Evolutionary conservation across 129 eudicot genomes (phyloP), one percentile per base, ranked within the genome.

Genomic region (Flaveria linearis): DNA sequence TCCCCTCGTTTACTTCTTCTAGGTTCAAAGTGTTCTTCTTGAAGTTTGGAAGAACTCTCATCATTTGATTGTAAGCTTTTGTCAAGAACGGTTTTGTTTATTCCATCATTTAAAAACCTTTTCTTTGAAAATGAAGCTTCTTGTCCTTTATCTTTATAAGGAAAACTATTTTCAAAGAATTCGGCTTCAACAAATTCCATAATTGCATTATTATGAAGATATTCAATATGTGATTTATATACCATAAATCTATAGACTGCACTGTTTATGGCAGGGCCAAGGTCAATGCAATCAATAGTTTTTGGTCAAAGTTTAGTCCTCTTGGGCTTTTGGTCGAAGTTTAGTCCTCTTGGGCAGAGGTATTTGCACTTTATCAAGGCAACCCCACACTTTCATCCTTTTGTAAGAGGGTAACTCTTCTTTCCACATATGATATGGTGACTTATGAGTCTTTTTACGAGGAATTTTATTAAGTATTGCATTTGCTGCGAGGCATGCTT

Each of bases 341-440:
- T 67, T 67, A 15, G 53, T 68, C 41, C 72, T 68, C 22, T 68
- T 42, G 0, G 72, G 53, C 1, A 42, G 30, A 43, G 52, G 18
- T 68, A 68, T 52, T 42, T 18, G 53, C 5, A 68, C 71, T 26
- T 68, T 68, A 0, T 17, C 72, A 68, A 68, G n/a, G 9, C 36
- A 18, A 42, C 36, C 53, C 72, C 72, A 67, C 36, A 42, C 53
- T 42, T 68, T 68, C 71, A 66, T 66, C 50, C 51, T 39, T 39
- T 66, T 39, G 13, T 66, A 66, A n/a, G 50, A 66, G 33, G 51
- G 30, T 9, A 5, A 2, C 6, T 5, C 39, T 13, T 8, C 51
- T 66, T 66, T 39, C 16, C 51, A 66, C 17, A 39, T 0, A n/a
- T 66, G 71, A 66, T 39, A 66, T 16, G 71, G 47, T 10, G 13